Evolutionary conservation across 148 eudicot genomes (phyloP).

Genomic region (Arbutus unedo): DNA sequence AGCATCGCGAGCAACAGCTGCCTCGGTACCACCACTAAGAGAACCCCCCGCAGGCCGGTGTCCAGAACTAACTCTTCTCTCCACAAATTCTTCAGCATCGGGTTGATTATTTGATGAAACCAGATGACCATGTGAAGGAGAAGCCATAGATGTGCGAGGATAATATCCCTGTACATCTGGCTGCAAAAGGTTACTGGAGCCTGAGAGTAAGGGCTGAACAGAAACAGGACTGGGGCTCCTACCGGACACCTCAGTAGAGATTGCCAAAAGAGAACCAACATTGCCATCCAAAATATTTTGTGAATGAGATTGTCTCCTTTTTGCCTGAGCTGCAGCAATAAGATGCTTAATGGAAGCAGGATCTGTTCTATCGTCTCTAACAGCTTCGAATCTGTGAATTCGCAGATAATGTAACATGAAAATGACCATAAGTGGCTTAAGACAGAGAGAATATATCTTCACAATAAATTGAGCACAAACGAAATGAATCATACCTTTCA

Average conservation of each 20-base stretch:
- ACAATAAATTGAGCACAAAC: slow-evolving; percentile 7
- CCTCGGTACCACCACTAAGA: slow-evolving; percentile 91
- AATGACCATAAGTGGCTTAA: background rate
- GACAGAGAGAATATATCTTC: background rate
- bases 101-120: slow-evolving; percentile 32
- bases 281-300: slow-evolving; percentile 41
- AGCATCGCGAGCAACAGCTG: slow-evolving; percentile 99
- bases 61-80: slow-evolving; percentile 53
- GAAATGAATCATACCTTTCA: slow-evolving; percentile 49
- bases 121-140: slow-evolving; percentile 41
- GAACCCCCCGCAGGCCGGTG: slow-evolving; percentile 51
- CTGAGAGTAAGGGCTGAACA: slow-evolving; percentile 34
- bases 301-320: slow-evolving; percentile 59
- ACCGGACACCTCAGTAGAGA: slow-evolving; percentile 28
- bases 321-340: slow-evolving; percentile 96
- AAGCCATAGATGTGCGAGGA: slow-evolving; percentile 34
- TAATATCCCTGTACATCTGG: slow-evolving; percentile 35
- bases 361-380: slow-evolving; percentile 41
- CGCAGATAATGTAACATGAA: slow-evolving; percentile 19
- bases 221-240: slow-evolving; percentile 50
- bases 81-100: slow-evolving; percentile 58
- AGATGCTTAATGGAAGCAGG: slow-evolving; percentile 71
- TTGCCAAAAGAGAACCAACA: slow-evolving; percentile 24
- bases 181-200: slow-evolving; percentile 35
- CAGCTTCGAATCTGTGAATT: slow-evolving; percentile 47